Base-by-base conservation (phyloP, 805 yeast genomes). In the Ogataea degrootiae region DNA sequence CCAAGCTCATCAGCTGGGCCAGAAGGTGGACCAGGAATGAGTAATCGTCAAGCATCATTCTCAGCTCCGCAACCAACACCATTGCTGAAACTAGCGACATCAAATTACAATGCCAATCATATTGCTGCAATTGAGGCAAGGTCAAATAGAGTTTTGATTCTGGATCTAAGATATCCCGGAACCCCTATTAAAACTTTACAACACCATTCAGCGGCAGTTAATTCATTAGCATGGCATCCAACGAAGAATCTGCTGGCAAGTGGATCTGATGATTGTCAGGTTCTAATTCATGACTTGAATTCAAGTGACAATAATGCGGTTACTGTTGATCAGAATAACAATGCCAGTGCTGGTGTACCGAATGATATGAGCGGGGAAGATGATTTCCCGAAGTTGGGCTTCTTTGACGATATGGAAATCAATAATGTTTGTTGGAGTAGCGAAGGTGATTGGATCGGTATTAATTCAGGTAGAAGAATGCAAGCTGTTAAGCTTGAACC, bases 81-180 rank as follows among this genome's bases (percentile, higher is more conserved):
- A 2, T 70, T 94, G 45, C 65, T 94, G 33, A 74, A 92, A 51
- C 69, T 94, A 11, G 83, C 88, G 9, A 80, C 96, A 0, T 85
- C 89, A 31, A 86, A 87, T 35, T 72, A 78, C 35, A 96, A 94
- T 63, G 82, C 86, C 39, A 87, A 92, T 64, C 78, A 87, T 41
- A 70, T 94, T 49, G 97, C 97, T 1, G 82, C 96, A 0, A 74
- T 91, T 49, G 91, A 87, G 6, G 80, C 81, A 38, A 80, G 84
- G 58, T 81, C 88, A 22, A 77, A 77, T 55, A 72, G 75, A 45
- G 79, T 90, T 5, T 71, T 82, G 23, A 72, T 92, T 12, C 72
- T 94, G 47, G 99, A 92, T 65, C 78, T 91, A 72, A 74, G 99
- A 51, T 81, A 83, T 62, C 96, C 97, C 0, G 96, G 96, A 4